Evolutionary conservation across 1,284 basidiomycete genomes (phyloP), one percentile per base, ranked within the genome.

Genomic region (Melanopsichium pennsylvanicum): DNA sequence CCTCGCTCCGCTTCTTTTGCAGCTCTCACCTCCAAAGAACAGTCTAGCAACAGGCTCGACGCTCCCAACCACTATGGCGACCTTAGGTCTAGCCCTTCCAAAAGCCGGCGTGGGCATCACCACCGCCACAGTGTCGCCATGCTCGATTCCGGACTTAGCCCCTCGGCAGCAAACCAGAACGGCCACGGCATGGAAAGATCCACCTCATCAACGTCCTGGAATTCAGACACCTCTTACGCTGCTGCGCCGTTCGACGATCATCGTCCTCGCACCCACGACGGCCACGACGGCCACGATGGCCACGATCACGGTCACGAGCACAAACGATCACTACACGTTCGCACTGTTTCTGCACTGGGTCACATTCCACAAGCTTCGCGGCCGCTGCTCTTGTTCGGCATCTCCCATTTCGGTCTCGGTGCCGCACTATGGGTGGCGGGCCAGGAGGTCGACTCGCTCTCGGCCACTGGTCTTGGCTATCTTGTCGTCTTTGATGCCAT

Each of bases 401-500:
- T 81, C 2, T 60, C 83, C 15, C 84, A 87, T 70, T 83, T 85
- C 32, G 75, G 82, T 0, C 75, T 87, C 3, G 86, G 86, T 1
- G 83, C 84, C 1, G 81, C 81, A 5, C 73, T 97, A 10, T 98
- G 95, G 95, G 88, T 95, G 2, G 85, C 86, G n/a, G 94, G 93
- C 1, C 95, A 97, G 81, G 88, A 90, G 59, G 86, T 87, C 23
- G 94, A 94, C 15, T 93, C 92, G 42, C 83, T 97, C 22, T 86
- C 90, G 2, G 88, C 90, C 51, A 94, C 93, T 0, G 95, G 92
- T 0, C 82, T 97, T 13, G 95, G 95, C 0, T 98, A 97, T 80
- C 90, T 96, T 85, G 88, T 96, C 25, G 93, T 97, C 1, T 98
- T 97, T 76, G 95, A 98, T 80, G 87, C 92, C 3, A 63, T 81